Percentiles rank a stretch among this genome's conserved stretches.
Evolutionary conservation across 2,329 filamentous ascomycete genomes (phyloP).

Genomic region (Diplodia intermedia): DNA sequence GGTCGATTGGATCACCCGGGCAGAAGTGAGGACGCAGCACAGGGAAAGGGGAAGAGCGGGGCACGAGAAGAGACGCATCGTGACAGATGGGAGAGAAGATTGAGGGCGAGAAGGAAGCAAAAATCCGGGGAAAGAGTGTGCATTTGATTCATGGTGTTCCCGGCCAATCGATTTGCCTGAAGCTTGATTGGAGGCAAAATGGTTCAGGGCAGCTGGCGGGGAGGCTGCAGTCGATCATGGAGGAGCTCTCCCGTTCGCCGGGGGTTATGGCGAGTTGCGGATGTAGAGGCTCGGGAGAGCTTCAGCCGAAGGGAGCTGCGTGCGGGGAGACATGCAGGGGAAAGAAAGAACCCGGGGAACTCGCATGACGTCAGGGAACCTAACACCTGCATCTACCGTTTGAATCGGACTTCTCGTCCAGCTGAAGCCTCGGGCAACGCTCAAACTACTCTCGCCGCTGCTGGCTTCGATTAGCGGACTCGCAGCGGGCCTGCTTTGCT

Average conservation of each 20-base stretch:
- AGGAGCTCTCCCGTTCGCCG: conserved; percentile 15
- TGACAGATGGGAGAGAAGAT: neutral
- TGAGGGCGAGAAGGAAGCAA: neutral
- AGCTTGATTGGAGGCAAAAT: conserved; percentile 30
- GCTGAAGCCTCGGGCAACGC: neutral
- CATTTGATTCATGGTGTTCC: conserved; percentile 5
- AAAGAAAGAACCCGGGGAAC: conserved; percentile 20
- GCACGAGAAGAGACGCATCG: conserved; percentile 17
- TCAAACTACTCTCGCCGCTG: no score
- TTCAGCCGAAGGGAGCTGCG: conserved; percentile 13
- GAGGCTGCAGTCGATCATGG: conserved; percentile 12
- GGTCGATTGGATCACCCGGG: neutral
- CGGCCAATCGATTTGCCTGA: neutral
- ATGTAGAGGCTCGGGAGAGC: conserved; percentile 18
- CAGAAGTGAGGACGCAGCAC: conserved; percentile 1
- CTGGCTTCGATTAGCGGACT: no score
- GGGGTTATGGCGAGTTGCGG: conserved; percentile 1
- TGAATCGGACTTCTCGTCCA: no score
- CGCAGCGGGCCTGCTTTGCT: no score
- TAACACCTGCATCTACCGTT: no score
- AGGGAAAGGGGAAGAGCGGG: conserved; percentile 2
- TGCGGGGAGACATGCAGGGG: conserved; percentile 18
- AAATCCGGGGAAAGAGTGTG: conserved; percentile 3
- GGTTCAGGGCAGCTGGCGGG: neutral
- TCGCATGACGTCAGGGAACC: conserved; percentile 24